Conservation (phyloP, 2,329 filamentous ascomycete species). For the Blumeria hordei region DNA sequence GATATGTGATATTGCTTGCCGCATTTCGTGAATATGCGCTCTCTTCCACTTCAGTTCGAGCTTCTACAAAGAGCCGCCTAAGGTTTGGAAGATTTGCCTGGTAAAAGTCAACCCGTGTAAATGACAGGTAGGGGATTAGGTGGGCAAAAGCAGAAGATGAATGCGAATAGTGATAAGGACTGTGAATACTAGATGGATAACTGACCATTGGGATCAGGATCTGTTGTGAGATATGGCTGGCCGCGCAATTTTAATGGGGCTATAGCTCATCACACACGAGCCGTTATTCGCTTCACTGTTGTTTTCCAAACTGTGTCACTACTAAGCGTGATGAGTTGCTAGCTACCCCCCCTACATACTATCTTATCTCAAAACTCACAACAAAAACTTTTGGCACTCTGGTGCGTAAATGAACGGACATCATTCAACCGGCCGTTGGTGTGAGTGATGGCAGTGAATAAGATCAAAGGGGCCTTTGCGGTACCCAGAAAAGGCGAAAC, state of each 20-base stretch:
- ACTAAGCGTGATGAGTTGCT: too few relatives aligned
- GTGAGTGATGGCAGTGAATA: slow-evolving; percentile 68
- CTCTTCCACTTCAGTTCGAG: slow-evolving; percentile 78
- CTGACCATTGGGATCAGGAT: neutral
- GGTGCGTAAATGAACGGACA: neutral
- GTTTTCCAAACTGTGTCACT: too few relatives aligned
- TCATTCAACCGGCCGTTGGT: slow-evolving; percentile 5
- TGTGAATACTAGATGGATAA: neutral
- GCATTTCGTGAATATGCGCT: slow-evolving; percentile 83
- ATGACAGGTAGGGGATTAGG: too few relatives aligned
- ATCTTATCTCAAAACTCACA: too few relatives aligned
- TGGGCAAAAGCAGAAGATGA: too few relatives aligned
- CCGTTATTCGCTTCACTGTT: too few relatives aligned
- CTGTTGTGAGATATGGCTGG: too few relatives aligned
- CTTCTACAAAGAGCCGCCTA: slow-evolving; percentile 87
- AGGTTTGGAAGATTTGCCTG: slow-evolving; percentile 69
- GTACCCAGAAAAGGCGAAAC: slow-evolving; percentile 92
- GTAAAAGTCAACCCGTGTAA: slow-evolving; percentile 3
- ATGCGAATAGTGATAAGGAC: too few relatives aligned
- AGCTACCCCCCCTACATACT: too few relatives aligned
- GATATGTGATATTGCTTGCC: slow-evolving; percentile 26
- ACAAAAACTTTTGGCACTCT: neutral
- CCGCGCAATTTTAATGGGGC: too few relatives aligned
- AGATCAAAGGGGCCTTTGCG: slow-evolving; percentile 82
- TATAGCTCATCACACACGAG: too few relatives aligned